Evolutionary conservation across 73 alveolate species (phyloP).

Genomic region (Paramecium primaurelia): DNA sequence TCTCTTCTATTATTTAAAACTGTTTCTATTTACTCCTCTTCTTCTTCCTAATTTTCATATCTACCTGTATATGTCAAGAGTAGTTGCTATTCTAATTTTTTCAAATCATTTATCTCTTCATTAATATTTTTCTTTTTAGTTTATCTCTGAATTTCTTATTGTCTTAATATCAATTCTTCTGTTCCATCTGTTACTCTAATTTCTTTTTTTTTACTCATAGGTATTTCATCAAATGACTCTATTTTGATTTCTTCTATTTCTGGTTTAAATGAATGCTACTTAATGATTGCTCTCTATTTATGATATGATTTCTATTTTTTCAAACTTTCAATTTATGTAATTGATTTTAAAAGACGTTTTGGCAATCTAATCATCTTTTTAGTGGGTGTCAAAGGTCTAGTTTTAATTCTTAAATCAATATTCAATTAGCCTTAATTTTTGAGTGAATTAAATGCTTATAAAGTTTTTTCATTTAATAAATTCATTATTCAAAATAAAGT

Average conservation of each 20-base stretch:
- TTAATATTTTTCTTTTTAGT: slow-evolving; percentile 20
- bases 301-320: neutral
- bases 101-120: neutral
- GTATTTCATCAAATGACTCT: neutral
- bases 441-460: neutral
- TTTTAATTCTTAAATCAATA: neutral
- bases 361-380: neutral
- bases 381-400: neutral
- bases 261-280: neutral
- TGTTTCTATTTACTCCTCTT: slow-evolving; percentile 1
- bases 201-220: neutral
- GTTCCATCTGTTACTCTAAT: slow-evolving; percentile 14
- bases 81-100: neutral
- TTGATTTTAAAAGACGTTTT: neutral
- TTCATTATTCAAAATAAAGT: neutral
- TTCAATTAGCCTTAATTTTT: neutral
- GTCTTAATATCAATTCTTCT: neutral
- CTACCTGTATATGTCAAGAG: neutral
- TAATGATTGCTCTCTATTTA: neutral
- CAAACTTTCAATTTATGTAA: neutral
- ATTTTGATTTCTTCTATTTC: neutral
- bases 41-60: neutral
- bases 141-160: neutral
- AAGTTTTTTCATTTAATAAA: neutral
- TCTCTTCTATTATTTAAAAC: slow-evolving; percentile 21